Percentiles rank a stretch among this genome's conserved stretches.
phyloP scores from a whole-genome alignment of 225 moss, liverwort and hornwort species.

The Straminergon stramineum region DNA sequence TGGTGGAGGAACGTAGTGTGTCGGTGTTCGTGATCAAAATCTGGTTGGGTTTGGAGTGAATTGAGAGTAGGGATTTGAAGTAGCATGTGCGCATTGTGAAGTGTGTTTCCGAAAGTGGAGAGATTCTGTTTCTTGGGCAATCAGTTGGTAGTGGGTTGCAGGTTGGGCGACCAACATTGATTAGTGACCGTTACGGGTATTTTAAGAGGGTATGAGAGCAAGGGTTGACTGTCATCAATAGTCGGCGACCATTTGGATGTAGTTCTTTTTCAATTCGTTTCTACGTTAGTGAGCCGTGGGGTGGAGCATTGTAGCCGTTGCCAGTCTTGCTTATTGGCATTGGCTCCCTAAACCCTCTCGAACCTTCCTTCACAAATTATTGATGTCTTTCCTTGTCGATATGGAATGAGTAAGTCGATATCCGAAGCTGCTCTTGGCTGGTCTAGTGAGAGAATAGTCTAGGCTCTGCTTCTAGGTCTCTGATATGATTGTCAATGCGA shows the following conservation, averaged over 20 bases:
- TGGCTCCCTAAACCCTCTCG: neutral
- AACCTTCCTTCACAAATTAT: neutral
- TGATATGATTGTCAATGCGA: neutral
- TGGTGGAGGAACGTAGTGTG: neutral
- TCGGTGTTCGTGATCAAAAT: neutral
- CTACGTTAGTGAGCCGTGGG: neutral
- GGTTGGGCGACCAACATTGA: neutral
- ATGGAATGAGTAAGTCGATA: neutral
- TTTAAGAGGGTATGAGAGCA: neutral
- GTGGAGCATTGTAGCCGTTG: constrained; percentile 12
- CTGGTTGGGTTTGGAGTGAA: neutral
- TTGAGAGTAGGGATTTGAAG: neutral
- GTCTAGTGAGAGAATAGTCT: neutral
- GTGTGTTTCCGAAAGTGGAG: neutral
- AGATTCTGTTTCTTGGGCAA: neutral
- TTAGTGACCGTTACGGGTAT: constrained; percentile 18
- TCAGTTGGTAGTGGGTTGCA: neutral
- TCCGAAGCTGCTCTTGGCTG: neutral
- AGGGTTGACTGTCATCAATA: constrained; percentile 7
- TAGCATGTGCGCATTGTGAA: neutral
- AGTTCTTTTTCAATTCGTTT: neutral
- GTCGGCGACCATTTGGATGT: neutral
- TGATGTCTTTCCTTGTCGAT: neutral
- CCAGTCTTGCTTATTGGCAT: neutral
- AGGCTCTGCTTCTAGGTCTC: neutral